Conservation (phyloP, 176 grass and related monocot species). For the Otatea glauca region DNA sequence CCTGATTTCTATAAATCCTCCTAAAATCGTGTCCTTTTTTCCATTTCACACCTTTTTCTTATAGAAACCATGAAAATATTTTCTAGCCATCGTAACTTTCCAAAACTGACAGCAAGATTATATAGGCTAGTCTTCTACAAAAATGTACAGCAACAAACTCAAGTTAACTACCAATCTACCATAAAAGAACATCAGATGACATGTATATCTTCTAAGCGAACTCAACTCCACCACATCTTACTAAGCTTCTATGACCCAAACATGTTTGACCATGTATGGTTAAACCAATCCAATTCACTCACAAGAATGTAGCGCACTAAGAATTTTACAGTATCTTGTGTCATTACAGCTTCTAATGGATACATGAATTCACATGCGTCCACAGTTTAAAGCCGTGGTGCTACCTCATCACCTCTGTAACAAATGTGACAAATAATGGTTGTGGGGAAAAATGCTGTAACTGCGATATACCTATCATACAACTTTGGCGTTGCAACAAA, state of each 20-base stretch:
- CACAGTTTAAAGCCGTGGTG: conserved; percentile 22
- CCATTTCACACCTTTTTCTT: neutral
- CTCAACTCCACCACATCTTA: neutral
- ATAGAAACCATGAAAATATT: neutral
- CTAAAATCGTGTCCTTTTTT: neutral
- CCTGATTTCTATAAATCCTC: neutral
- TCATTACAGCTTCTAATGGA: conserved; percentile 3
- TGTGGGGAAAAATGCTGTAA: conserved; percentile 23
- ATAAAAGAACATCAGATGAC: neutral
- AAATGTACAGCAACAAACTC: neutral
- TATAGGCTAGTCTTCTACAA: neutral
- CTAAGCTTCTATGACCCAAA: neutral
- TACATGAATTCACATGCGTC: conserved; percentile 27
- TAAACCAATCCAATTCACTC: conserved; percentile 4
- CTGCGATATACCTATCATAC: conserved; percentile 57
- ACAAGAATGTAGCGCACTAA: neutral
- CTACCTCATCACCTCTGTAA: conserved; percentile 31
- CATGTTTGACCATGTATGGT: neutral
- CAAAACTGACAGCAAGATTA: neutral
- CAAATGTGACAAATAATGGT: conserved; percentile 3
- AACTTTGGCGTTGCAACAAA: conserved; percentile 52
- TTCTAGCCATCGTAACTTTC: neutral
- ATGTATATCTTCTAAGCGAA: neutral
- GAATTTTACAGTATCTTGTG: neutral
- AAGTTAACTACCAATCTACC: neutral